These are phyloP conservation scores for Halenospora varia DNA, from an alignment of 495 filamentous ascomycete species.

Conservation along the genomic window DNA sequence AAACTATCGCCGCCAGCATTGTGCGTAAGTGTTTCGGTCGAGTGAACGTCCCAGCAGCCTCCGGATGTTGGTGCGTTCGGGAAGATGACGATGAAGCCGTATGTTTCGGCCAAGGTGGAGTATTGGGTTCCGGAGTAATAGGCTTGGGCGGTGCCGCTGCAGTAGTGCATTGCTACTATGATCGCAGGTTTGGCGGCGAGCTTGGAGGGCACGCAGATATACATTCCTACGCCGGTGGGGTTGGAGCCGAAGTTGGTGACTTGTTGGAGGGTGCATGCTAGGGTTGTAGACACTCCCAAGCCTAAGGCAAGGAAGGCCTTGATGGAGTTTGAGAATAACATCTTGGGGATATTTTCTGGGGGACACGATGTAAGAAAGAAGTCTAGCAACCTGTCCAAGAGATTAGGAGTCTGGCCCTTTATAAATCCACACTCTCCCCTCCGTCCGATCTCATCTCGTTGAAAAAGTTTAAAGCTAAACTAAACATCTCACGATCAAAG, in stretches of 20 bases:
- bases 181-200: slow-evolving; percentile 46
- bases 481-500: too few relatives aligned
- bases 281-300: not conserved
- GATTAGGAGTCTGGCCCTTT: not conserved
- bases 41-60: slow-evolving; percentile 59
- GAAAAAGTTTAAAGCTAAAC: too few relatives aligned
- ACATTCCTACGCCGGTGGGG: slow-evolving; percentile 46
- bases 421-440: not conserved
- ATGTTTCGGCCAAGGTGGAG: slow-evolving; percentile 40
- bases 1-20: slow-evolving; percentile 52
- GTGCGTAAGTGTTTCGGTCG: slow-evolving; percentile 44
- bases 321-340: not conserved
- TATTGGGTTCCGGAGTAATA: slow-evolving; percentile 46
- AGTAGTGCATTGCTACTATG: slow-evolving; percentile 52
- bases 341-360: not conserved
- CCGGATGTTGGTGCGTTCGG: slow-evolving; percentile 42
- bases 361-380: not conserved
- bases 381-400: not conserved
- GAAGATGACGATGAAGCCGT: slow-evolving; percentile 56
- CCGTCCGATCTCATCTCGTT: not conserved
- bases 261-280: not conserved
- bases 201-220: slow-evolving; percentile 50
- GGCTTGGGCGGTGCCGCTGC: slow-evolving; percentile 44
- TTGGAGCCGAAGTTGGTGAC: slow-evolving; percentile 15
- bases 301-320: not conserved